Evolutionary conservation across 2,329 filamentous ascomycete genomes (phyloP), one percentile per base, ranked within the genome.

Genomic region (Metarhizium rileyi): DNA sequence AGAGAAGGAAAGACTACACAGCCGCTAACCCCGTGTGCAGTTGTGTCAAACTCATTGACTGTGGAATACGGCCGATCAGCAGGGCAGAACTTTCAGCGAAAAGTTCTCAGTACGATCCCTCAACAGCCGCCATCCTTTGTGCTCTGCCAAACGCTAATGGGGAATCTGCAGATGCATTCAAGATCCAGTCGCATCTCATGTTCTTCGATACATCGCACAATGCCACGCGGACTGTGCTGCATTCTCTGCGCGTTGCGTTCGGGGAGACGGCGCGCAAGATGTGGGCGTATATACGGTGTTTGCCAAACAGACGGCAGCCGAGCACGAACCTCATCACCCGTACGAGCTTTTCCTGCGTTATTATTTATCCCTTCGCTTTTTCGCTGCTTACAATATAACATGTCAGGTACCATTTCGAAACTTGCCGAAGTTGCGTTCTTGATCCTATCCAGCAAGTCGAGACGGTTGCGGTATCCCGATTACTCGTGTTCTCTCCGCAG

Each of bases 191-290:
- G 47, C 86, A 93, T 58, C 73, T 81, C 46, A 90, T 94, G 82
- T 86, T 89, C 63, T 84, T 87, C 58, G 89, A 94, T 64, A 87
- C 86, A 4, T 68, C 74, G 3, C 83, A 91, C 70, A 97, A 97
- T 68, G 78, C 81, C 3, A 63, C 77, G 7, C 57, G 63, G 4
- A 87, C 83, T 0, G 85, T 93, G 12, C 71, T 91, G 4, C 66
- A 69, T n/a, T 95, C 93, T 57, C 70, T 96, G 3, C 79, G 84
- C 59, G 75, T 76, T n/a, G 82, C 81, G 28, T 91, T 96, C 59
- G 60, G 72, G 18, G 88, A 94, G 64, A 83, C 86, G 6, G 90
- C 88, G 8, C 81, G 80, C 69, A 94, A 91, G 69, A 78, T 79
- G 70, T 81, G 76, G 75, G 76, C 76, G 0, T 84, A 84, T 56